phyloP scores from a whole-genome alignment of 1,284 basidiomycete genomes.

The Cutaneotrichosporon sp. region DNA sequence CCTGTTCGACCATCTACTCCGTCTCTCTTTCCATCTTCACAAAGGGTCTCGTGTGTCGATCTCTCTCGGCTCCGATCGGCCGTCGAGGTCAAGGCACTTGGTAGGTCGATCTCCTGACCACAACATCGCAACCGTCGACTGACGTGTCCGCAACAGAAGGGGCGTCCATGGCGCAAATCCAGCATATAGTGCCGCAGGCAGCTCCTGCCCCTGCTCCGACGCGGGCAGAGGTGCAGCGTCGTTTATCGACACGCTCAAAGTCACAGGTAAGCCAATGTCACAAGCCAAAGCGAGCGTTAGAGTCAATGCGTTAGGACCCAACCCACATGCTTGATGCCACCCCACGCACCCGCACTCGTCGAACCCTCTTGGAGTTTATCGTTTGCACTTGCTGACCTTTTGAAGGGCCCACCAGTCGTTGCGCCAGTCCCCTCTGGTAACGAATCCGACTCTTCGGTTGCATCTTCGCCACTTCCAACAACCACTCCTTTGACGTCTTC shows the following conservation, averaged over 20 bases:
- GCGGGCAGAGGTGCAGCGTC: slow-evolving; percentile 7
- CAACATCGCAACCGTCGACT: background rate
- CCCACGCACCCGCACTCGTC: background rate
- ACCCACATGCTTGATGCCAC: background rate
- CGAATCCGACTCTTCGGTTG: slow-evolving; percentile 82
- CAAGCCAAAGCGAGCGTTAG: background rate
- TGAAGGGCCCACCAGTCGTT: background rate
- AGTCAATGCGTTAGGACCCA: background rate
- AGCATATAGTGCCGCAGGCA: background rate
- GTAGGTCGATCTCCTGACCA: background rate
- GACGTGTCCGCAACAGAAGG: background rate
- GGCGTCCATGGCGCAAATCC: slow-evolving; percentile 5
- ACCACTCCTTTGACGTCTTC: slow-evolving; percentile 29
- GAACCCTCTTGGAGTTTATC: background rate
- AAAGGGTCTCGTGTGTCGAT: background rate
- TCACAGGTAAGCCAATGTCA: slow-evolving; percentile 6
- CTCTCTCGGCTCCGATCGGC: background rate
- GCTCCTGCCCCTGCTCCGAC: slow-evolving; percentile 1
- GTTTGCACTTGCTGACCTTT: background rate
- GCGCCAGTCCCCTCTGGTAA: slow-evolving; percentile 56
- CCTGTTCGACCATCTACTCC: background rate
- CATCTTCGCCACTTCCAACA: slow-evolving; percentile 47
- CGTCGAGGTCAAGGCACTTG: background rate
- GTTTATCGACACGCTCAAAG: slow-evolving; percentile 11
- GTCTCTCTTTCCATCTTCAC: background rate